Conservation (phyloP, 2,329 filamentous ascomycete genomes). For the Aspergillus sp. region DNA sequence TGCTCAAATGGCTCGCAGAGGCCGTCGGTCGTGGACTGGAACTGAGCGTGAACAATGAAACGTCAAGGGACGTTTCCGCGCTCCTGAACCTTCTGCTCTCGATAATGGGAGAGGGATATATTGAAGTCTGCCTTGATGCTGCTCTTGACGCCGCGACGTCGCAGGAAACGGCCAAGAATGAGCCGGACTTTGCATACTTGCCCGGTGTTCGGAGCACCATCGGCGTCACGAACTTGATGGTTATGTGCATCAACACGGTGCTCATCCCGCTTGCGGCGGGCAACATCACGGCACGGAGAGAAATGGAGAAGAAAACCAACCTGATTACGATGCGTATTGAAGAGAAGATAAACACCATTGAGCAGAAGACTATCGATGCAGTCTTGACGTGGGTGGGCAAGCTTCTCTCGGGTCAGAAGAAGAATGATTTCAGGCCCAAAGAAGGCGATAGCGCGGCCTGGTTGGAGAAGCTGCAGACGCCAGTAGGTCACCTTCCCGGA, state of each 20-base stretch:
- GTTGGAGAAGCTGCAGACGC: slow-evolving; percentile 73
- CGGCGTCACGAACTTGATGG: slow-evolving; percentile 86
- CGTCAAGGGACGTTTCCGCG: slow-evolving; percentile 85
- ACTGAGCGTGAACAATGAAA: slow-evolving; percentile 78
- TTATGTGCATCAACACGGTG: slow-evolving; percentile 83
- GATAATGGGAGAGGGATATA: slow-evolving; percentile 78
- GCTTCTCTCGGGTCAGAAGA: slow-evolving; percentile 70
- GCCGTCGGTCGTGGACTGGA: slow-evolving; percentile 86
- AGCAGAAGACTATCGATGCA: slow-evolving; percentile 64
- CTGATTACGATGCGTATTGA: slow-evolving; percentile 70
- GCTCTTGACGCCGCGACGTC: slow-evolving; percentile 68
- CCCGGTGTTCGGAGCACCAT: slow-evolving; percentile 72
- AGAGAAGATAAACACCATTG: slow-evolving; percentile 68
- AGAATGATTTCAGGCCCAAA: slow-evolving; percentile 81
- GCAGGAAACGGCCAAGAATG: slow-evolving; percentile 71
- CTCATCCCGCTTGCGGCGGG: slow-evolving; percentile 82
- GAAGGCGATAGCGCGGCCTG: slow-evolving; percentile 58
- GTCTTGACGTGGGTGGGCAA: slow-evolving; percentile 69
- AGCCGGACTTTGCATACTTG: slow-evolving; percentile 83
- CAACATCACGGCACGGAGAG: slow-evolving; percentile 82
- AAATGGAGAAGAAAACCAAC: slow-evolving; percentile 78
- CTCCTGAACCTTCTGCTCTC: slow-evolving; percentile 75
- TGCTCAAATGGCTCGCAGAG: slow-evolving; percentile 96
- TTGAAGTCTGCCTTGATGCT: slow-evolving; percentile 59
- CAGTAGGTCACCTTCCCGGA: slow-evolving; percentile 32